These are phyloP conservation scores for Corallochytrium limacisporum DNA, from an alignment of 78 protist genomes.

Conservation along the genomic window DNA sequence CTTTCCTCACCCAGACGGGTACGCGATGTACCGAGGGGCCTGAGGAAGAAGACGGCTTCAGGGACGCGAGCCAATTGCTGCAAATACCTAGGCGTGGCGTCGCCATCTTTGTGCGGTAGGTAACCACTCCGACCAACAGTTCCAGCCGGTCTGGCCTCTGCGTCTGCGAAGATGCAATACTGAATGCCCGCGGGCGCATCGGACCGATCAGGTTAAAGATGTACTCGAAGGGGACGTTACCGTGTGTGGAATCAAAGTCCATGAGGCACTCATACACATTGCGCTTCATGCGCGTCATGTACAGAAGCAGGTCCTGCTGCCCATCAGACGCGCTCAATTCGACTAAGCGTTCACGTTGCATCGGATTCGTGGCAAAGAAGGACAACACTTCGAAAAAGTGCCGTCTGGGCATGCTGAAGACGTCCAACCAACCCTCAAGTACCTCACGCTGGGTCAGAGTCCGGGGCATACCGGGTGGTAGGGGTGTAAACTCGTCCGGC, in stretches of 20 bases:
- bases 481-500: neutral
- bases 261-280: neutral
- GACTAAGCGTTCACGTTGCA: neutral
- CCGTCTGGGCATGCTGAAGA: neutral
- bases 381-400: conserved; percentile 16
- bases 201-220: conserved; percentile 1
- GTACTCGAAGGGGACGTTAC: conserved; percentile 13
- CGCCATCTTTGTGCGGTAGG: neutral
- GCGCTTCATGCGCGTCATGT: neutral
- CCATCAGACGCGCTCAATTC: conserved; percentile 9
- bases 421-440: too few relatives aligned
- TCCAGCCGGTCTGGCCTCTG: neutral
- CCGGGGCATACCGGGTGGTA: too few relatives aligned
- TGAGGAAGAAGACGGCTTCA: too few relatives aligned
- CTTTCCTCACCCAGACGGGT: neutral
- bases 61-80: neutral
- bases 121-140: conserved; percentile 11
- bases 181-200: conserved; percentile 21
- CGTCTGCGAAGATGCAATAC: conserved; percentile 25
- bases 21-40: neutral
- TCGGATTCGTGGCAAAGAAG: neutral
- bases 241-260: conserved; percentile 18
- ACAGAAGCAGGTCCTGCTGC: neutral
- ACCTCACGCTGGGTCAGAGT: too few relatives aligned
- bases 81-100: neutral